These are phyloP conservation scores for Cladosporium sp. DNA, from an alignment of 2,329 filamentous ascomycete genomes.

Conservation along the genomic window DNA sequence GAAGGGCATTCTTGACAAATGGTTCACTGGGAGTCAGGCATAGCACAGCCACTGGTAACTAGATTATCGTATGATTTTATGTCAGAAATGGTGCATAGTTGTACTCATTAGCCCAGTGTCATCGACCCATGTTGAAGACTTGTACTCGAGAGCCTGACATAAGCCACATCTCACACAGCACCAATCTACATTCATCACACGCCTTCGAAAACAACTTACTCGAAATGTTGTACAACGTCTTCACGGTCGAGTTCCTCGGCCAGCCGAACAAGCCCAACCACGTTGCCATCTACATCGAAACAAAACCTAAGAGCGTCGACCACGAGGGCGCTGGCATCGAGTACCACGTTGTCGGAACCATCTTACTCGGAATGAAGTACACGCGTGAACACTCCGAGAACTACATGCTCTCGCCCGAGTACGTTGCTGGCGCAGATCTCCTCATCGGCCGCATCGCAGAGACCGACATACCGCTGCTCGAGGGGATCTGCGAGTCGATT, in stretches of 20 bases:
- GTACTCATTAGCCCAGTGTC: too few species aligned
- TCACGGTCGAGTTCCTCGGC: not conserved
- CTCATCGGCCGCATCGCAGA: not conserved
- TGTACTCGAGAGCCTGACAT: not conserved
- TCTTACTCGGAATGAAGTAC: not conserved
- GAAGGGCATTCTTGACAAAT: slow-evolving; percentile 10
- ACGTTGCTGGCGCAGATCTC: not conserved
- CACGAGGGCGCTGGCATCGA: not conserved
- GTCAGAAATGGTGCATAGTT: not conserved
- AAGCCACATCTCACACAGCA: not conserved
- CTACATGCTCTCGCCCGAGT: not conserved
- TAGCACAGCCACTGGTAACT: slow-evolving; percentile 17
- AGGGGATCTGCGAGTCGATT: not conserved
- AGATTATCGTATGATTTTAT: not conserved
- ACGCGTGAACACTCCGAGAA: not conserved
- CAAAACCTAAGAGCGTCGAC: not conserved
- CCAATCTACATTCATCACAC: not conserved
- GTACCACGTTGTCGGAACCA: not conserved
- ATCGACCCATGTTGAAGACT: too few species aligned
- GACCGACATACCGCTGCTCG: not conserved
- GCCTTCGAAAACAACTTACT: not conserved
- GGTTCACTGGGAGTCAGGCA: slow-evolving; percentile 15
- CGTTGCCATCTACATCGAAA: not conserved
- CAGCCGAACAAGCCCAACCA: not conserved
- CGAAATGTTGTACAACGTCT: not conserved